Evolutionary conservation across 2,329 filamentous ascomycete genomes (phyloP).

Genomic region (Aspergillus udagawae): DNA sequence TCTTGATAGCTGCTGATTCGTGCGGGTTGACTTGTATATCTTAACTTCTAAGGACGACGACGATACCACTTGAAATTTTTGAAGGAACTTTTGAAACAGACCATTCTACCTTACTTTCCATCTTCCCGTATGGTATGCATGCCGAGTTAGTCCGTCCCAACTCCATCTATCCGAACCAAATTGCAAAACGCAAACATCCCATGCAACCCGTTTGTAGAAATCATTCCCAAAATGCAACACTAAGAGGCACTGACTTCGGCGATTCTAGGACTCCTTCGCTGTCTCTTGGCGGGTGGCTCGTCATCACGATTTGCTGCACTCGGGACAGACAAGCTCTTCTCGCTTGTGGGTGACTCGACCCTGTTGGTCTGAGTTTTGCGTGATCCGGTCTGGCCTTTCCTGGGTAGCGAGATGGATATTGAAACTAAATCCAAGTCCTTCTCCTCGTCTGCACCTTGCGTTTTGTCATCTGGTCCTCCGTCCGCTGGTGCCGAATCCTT

Average conservation of each 20-base stretch:
- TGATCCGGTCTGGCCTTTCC: slow-evolving; percentile 10
- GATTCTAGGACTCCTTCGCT: slow-evolving; percentile 26
- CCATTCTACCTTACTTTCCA: neutral
- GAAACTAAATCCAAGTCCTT: slow-evolving; percentile 26
- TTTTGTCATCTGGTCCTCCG: neutral
- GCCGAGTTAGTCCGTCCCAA: neutral
- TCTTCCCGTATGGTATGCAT: neutral
- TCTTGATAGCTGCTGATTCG: slow-evolving; percentile 29
- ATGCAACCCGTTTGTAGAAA: neutral
- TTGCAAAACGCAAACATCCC: neutral
- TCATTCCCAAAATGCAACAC: neutral
- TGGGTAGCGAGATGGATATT: slow-evolving; percentile 30
- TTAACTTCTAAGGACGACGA: slow-evolving; percentile 10
- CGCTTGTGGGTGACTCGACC: slow-evolving; percentile 4
- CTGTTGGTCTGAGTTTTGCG: neutral
- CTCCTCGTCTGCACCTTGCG: slow-evolving; percentile 10
- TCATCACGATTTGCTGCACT: slow-evolving; percentile 17
- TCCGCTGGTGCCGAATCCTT: neutral
- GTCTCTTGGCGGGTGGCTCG: slow-evolving; percentile 34
- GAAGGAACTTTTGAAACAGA: neutral
- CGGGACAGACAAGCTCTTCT: slow-evolving; percentile 19
- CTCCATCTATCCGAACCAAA: neutral
- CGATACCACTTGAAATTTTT: slow-evolving; percentile 22
- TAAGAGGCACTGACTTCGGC: neutral
- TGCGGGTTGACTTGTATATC: slow-evolving; percentile 8